Evolutionary conservation across 805 yeast species (phyloP).

Genomic region (Saturnispora gosingensis): DNA sequence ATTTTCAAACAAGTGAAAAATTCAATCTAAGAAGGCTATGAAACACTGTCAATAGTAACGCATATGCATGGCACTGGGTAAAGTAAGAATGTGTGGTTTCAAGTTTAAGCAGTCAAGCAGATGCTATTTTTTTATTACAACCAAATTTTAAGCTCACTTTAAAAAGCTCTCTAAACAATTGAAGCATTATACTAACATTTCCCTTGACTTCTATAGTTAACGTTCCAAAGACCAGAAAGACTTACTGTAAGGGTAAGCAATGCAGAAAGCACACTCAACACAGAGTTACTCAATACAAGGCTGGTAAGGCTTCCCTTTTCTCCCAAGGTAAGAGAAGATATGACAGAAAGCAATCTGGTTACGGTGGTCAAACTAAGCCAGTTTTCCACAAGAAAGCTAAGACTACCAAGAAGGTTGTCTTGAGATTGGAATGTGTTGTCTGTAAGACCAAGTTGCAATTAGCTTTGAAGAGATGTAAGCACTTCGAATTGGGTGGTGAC

Average conservation of each 20-base stretch:
- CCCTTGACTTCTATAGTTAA: slow-evolving; percentile 53
- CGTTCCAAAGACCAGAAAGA: slow-evolving; percentile 99
- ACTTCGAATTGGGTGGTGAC: slow-evolving; percentile 99
- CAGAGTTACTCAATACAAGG: slow-evolving; percentile 99
- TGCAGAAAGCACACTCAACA: slow-evolving; percentile 99
- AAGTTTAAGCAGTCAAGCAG: too few relatives aligned
- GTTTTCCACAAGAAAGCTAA: slow-evolving; percentile 99
- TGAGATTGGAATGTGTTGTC: slow-evolving; percentile 96
- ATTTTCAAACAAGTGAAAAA: too few relatives aligned
- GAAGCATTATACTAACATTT: slow-evolving; percentile 11
- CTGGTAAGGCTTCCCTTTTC: slow-evolving; percentile 98
- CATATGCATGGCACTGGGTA: too few relatives aligned
- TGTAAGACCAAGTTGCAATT: slow-evolving; percentile 99
- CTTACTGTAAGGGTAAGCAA: slow-evolving; percentile 98
- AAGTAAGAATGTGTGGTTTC: too few relatives aligned
- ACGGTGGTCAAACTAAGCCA: slow-evolving; percentile 99
- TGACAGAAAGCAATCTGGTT: slow-evolving; percentile 99
- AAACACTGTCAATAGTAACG: too few relatives aligned
- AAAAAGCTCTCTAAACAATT: too few relatives aligned
- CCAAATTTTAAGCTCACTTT: too few relatives aligned
- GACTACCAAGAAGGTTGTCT: slow-evolving; percentile 99
- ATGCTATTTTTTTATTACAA: too few relatives aligned
- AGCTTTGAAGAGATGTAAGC: slow-evolving; percentile 99
- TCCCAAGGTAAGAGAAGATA: slow-evolving; percentile 99
- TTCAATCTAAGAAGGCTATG: too few relatives aligned